Conservation (phyloP, 306 rosid genomes). For the Trichosanthes cucumerina region DNA sequence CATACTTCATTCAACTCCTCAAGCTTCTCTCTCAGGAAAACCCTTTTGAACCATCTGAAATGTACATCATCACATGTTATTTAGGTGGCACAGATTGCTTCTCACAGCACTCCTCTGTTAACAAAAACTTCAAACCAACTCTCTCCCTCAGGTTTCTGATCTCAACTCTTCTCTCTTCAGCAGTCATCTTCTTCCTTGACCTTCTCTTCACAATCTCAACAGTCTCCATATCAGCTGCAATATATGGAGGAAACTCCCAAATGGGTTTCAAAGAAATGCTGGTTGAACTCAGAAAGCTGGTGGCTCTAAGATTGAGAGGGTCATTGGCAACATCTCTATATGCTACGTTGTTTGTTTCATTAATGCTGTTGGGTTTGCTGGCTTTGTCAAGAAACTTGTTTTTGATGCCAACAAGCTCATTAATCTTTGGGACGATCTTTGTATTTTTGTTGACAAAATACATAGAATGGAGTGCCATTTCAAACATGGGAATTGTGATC, state of each 20-base stretch:
- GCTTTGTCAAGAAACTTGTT: slow-evolving; percentile 8
- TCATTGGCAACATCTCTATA: slow-evolving; percentile 27
- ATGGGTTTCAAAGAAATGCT: slow-evolving; percentile 28
- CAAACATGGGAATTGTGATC: slow-evolving; percentile 49
- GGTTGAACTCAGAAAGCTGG: slow-evolving; percentile 17
- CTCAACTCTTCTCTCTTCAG: not conserved
- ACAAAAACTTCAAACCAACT: not conserved
- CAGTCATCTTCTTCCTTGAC: slow-evolving; percentile 29
- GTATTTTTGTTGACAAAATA: slow-evolving; percentile 20
- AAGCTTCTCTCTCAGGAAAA: slow-evolving; percentile 3
- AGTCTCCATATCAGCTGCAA: slow-evolving; percentile 24
- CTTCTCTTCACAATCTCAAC: slow-evolving; percentile 19
- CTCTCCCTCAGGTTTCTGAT: not conserved
- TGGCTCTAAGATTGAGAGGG: slow-evolving; percentile 16
- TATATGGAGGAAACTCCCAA: slow-evolving; percentile 13
- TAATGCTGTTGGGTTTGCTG: slow-evolving; percentile 18
- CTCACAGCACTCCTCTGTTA: not conserved
- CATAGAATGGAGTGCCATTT: slow-evolving; percentile 41
- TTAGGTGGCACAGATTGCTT: not conserved
- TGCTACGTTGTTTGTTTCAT: slow-evolving; percentile 16
- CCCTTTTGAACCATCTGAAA: not conserved
- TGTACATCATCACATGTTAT: not conserved
- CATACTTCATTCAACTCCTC: slow-evolving; percentile 16
- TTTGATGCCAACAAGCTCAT: slow-evolving; percentile 9
- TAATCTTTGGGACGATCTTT: slow-evolving; percentile 5